Percentiles rank a stretch among this genome's conserved stretches.
Conservation (phyloP, 768 basidiomycete genomes). For the Hortiboletus flavorubellus region DNA sequence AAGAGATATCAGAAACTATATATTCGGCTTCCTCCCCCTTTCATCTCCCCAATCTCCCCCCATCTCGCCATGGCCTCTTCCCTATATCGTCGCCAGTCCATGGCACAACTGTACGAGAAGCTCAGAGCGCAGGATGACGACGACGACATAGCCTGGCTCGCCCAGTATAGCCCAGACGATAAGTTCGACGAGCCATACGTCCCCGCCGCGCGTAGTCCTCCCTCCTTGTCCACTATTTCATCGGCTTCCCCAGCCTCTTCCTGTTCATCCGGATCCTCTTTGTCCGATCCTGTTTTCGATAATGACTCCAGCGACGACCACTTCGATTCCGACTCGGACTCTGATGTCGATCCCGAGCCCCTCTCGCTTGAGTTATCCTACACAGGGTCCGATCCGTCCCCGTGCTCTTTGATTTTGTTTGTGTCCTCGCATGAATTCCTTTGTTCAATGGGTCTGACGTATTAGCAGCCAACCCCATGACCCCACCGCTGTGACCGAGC, state of each 20-base stretch:
- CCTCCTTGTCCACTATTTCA: conserved; percentile 26
- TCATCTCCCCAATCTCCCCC: conserved; percentile 14
- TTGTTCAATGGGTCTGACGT: conserved; percentile 15
- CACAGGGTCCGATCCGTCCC: conserved; percentile 3
- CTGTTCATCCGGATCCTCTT: conserved; percentile 20
- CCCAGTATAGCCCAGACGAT: conserved; percentile 34
- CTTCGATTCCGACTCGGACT: conserved; percentile 30
- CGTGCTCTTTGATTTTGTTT: conserved; percentile 24
- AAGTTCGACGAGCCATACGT: conserved; percentile 28
- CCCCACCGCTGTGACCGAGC: neutral
- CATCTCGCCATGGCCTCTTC: conserved; percentile 27
- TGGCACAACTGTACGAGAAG: conserved; percentile 35
- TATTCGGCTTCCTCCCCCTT: conserved; percentile 21
- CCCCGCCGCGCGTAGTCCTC: conserved; percentile 15
- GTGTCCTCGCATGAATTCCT: conserved; percentile 2
- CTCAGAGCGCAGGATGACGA: conserved; percentile 35
- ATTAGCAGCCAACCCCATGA: conserved; percentile 18
- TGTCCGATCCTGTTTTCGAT: conserved; percentile 18
- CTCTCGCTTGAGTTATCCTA: conserved; percentile 16
- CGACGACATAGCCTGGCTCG: conserved; percentile 35
- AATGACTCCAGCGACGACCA: conserved; percentile 25
- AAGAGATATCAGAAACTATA: conserved; percentile 32
- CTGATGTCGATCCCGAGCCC: conserved; percentile 26
- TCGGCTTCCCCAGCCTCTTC: conserved; percentile 28
- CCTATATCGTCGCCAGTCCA: conserved; percentile 35